phyloP scores from a whole-genome alignment of 805 yeast species.

The Lachancea cidri region DNA sequence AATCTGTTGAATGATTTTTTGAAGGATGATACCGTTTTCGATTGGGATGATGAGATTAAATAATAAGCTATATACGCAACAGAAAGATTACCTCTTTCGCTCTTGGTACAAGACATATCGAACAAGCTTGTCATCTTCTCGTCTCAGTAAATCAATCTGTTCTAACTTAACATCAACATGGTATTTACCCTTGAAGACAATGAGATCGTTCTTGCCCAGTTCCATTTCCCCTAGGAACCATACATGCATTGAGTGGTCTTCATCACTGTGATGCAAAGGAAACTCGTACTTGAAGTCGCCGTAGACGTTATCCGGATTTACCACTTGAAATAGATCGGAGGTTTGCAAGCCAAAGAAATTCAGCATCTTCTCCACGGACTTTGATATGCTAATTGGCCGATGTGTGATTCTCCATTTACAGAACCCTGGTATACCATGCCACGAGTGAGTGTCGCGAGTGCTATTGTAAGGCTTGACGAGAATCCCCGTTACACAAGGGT shows the following conservation, averaged over 20 bases:
- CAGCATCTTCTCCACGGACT: constrained; percentile 13
- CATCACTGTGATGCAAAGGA: constrained; percentile 21
- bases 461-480: constrained; percentile 17
- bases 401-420: constrained; percentile 25
- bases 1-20: constrained; percentile 26
- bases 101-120: constrained; percentile 27
- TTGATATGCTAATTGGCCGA: constrained; percentile 19
- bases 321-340: constrained; percentile 22
- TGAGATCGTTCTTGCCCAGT: constrained; percentile 17
- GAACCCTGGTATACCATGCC: constrained; percentile 25
- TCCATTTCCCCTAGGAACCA: constrained; percentile 30
- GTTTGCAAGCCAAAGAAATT: constrained; percentile 20
- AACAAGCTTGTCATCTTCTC: constrained; percentile 23
- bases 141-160: constrained; percentile 27
- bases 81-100: constrained; percentile 6
- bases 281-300: constrained; percentile 28
- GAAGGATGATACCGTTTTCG: constrained; percentile 20
- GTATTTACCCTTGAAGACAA: constrained; percentile 29
- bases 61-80: neutral
- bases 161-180: constrained; percentile 29
- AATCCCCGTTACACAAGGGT: constrained; percentile 27
- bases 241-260: constrained; percentile 22
- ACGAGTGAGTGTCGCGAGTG: constrained; percentile 13
- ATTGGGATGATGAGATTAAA: constrained; percentile 28
- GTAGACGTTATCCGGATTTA: constrained; percentile 21